Conservation (phyloP, 1,284 basidiomycete genomes). For the Irpex rosettiformis region DNA sequence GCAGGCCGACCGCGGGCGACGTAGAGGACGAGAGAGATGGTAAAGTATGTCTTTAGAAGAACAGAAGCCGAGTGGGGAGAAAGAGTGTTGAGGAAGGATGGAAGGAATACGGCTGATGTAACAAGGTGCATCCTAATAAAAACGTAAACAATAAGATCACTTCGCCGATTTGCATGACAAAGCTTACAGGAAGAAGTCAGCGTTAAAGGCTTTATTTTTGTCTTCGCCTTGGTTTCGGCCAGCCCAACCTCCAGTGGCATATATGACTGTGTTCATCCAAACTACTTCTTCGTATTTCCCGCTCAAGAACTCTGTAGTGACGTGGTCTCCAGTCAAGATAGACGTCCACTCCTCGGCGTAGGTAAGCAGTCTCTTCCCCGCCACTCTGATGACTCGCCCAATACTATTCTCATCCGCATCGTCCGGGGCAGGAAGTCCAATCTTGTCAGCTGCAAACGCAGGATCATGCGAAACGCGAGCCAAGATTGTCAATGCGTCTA, state of each 20-base stretch:
- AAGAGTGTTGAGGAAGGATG: slow-evolving; percentile 29
- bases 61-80: slow-evolving; percentile 28
- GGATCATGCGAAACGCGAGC: slow-evolving; percentile 36
- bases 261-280: slow-evolving; percentile 39
- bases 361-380: slow-evolving; percentile 36
- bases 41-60: slow-evolving; percentile 39
- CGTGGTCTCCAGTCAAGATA: slow-evolving; percentile 22
- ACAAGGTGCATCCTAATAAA: slow-evolving; percentile 40
- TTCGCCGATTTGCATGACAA: neutral
- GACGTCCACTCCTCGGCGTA: slow-evolving; percentile 50
- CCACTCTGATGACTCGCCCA: slow-evolving; percentile 25
- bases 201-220: slow-evolving; percentile 31
- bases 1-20: slow-evolving; percentile 37
- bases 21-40: slow-evolving; percentile 33
- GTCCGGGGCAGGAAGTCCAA: slow-evolving; percentile 37
- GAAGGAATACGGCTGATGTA: slow-evolving; percentile 43
- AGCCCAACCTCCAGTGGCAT: slow-evolving; percentile 39
- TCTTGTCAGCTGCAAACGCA: slow-evolving; percentile 32
- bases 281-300: slow-evolving; percentile 43
- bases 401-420: slow-evolving; percentile 28
- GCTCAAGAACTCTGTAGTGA: slow-evolving; percentile 30
- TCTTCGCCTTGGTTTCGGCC: slow-evolving; percentile 18
- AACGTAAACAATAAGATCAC: neutral
- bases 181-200: slow-evolving; percentile 37
- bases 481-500: slow-evolving; percentile 36